phyloP scores from a whole-genome alignment of 441 rosid species.

The Monsonia emarginata region DNA sequence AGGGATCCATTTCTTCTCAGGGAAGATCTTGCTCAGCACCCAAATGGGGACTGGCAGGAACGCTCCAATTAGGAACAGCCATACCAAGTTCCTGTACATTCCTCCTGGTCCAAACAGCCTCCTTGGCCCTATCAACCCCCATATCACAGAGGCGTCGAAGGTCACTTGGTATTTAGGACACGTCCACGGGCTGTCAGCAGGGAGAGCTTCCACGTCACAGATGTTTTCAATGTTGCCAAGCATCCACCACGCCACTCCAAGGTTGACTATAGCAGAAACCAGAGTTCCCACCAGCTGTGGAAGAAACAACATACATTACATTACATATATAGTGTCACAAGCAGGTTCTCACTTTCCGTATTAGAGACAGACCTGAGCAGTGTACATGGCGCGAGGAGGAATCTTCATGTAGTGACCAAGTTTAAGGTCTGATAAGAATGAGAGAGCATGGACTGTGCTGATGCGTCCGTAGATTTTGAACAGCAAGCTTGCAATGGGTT shows the following conservation, averaged over 20 bases:
- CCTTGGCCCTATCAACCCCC: constrained; percentile 78
- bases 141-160: constrained; percentile 78
- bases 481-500: constrained; percentile 88
- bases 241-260: constrained; percentile 75
- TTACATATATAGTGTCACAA: background rate
- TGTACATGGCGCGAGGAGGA: constrained; percentile 91
- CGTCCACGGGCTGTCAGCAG: constrained; percentile 70
- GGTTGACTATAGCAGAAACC: constrained; percentile 67
- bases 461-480: constrained; percentile 90
- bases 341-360: no score
- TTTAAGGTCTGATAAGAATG: constrained; percentile 90
- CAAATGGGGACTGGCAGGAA: constrained; percentile 58
- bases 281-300: constrained; percentile 61
- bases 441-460: constrained; percentile 88
- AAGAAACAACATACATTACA: background rate
- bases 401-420: constrained; percentile 98
- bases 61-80: constrained; percentile 72
- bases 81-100: constrained; percentile 52
- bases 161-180: constrained; percentile 69
- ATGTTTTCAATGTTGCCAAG: constrained; percentile 51
- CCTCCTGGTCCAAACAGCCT: constrained; percentile 61
- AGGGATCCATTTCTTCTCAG: constrained; percentile 61
- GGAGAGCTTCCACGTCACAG: constrained; percentile 60
- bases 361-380: constrained; percentile 58
- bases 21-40: constrained; percentile 57